Evolutionary conservation across 306 rosid species (phyloP), one percentile per base, ranked within the genome.

Genomic region (Ochetophila trinervis): DNA sequence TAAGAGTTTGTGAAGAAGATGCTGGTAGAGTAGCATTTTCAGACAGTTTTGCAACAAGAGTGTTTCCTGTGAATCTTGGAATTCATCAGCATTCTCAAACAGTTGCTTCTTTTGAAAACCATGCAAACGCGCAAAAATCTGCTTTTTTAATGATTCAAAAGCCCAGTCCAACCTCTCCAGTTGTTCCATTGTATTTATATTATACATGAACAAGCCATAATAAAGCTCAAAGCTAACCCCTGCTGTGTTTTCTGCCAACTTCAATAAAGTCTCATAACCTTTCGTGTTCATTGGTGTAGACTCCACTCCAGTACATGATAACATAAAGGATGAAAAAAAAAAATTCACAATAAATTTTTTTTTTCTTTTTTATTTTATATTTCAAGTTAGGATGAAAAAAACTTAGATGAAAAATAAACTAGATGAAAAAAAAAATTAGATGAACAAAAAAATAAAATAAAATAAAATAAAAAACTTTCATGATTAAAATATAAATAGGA

Each of bases 211-310:
- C 81, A 91, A 76, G 30, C 98, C 96, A 74, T 88, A 88, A 80
- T 88, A 91, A 34, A 91, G 86, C 64, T 88, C 92, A 69, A 91
- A 91, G 78, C 98, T 91, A 78, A 88, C 96, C 15, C 91, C 92
- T 13, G 88, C 81, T 32, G 98, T 88, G 76, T 88, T 91, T 64
- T 84, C 84, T 66, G 85, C 90, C 79, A 91, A 87, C 57, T 80
- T 84, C 76, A 91, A 80, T 76, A 91, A 77, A 80, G 95, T 89
- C 60, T 87, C 84, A 1, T 82, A 91, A 8, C 98, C 98, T 77
- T 74, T 85, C 66, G 97, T 91, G 81, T 87, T 86, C 49, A 85
- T 75, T 18, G 95, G 98, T 0, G 95, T 88, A 7, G 84, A 82
- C 72, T 82, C 76, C 84, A 91, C 76, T 27, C 71, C 74, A n/a